Evolutionary conservation across 2,329 filamentous ascomycete genomes (phyloP), one percentile per base, ranked within the genome.

Genomic region (Ophiostoma angusticollis): DNA sequence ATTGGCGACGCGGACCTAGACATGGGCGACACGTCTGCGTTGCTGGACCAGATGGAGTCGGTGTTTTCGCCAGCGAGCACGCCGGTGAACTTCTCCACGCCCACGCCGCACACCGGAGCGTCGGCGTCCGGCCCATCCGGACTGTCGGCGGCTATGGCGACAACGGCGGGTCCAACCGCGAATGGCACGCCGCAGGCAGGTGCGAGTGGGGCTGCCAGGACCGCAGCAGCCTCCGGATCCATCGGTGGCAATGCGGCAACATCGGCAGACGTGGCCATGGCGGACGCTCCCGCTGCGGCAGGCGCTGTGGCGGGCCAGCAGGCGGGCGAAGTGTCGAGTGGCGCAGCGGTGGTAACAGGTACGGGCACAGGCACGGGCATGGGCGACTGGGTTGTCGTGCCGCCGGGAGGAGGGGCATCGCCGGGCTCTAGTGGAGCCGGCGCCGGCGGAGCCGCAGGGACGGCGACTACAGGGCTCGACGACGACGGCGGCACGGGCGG

Each of bases 301-400:
- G 36, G 36, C 11, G 28, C 13, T 6, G 31, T 21, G 8, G 31
- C 32, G 6, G 25, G 14, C n/a, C 37, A 16, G 39, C 64, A 70
- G 40, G 64, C 62, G n/a, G n/a, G n/a, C n/a, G n/a, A n/a, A n/a
- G n/a, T n/a, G n/a, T n/a, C n/a, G n/a, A n/a, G n/a, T n/a, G n/a
- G n/a, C n/a, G n/a, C n/a, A n/a, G n/a, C n/a, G n/a, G n/a, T n/a
- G n/a, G n/a, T n/a, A n/a, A n/a, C n/a, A n/a, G n/a, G n/a, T n/a
- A n/a, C n/a, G n/a, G n/a, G n/a, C n/a, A n/a, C n/a, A n/a, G n/a
- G n/a, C 4, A 67, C 66, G 1, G 69, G 64, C 16, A 67, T 61
- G 39, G 78, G 72, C 22, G 82, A 86, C 46, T 86, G 81, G 81
- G 77, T 85, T 4, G 78, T 86, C 41, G 74, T 86, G 22, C 73